phyloP scores from a whole-genome alignment of 202 grass and related monocot species.

The Setaria italica region DNA sequence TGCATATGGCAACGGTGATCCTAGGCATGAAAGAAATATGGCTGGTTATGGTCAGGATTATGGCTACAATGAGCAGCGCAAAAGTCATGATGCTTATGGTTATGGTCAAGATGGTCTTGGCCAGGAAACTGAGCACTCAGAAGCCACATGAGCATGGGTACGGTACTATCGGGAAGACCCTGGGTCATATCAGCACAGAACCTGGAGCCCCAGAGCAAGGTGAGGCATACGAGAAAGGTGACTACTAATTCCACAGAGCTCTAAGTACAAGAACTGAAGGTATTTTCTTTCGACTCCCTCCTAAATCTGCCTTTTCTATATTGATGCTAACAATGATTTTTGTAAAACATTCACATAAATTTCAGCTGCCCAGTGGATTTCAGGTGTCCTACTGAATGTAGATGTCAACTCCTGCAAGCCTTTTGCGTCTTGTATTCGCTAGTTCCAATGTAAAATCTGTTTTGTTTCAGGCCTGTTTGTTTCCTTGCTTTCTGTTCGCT shows the following conservation, averaged over 20 bases:
- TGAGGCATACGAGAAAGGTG: slow-evolving; percentile 58
- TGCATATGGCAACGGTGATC: slow-evolving; percentile 49
- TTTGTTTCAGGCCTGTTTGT: background rate
- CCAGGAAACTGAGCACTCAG: slow-evolving; percentile 31
- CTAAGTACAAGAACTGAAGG: slow-evolving; percentile 41
- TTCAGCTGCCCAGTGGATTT: slow-evolving; percentile 11
- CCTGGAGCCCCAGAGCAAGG: slow-evolving; percentile 62
- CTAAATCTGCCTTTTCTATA: background rate
- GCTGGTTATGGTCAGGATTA: slow-evolving; percentile 37
- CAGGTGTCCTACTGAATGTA: background rate
- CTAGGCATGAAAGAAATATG: slow-evolving; percentile 55
- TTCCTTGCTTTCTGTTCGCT: slow-evolving; percentile 1
- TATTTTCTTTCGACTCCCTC: background rate
- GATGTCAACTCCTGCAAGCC: background rate
- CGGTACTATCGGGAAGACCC: too few relatives aligned
- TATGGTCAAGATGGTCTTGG: slow-evolving; percentile 48
- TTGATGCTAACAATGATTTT: background rate
- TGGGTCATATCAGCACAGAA: background rate
- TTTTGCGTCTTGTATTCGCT: background rate
- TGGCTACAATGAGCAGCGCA: slow-evolving; percentile 49
- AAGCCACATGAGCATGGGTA: slow-evolving; percentile 28
- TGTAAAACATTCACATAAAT: background rate
- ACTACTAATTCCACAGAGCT: slow-evolving; percentile 48
- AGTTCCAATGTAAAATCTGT: background rate
- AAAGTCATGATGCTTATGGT: slow-evolving; percentile 43